Conservation (phyloP, 1,284 basidiomycete genomes). For the Ustilago sp. region DNA sequence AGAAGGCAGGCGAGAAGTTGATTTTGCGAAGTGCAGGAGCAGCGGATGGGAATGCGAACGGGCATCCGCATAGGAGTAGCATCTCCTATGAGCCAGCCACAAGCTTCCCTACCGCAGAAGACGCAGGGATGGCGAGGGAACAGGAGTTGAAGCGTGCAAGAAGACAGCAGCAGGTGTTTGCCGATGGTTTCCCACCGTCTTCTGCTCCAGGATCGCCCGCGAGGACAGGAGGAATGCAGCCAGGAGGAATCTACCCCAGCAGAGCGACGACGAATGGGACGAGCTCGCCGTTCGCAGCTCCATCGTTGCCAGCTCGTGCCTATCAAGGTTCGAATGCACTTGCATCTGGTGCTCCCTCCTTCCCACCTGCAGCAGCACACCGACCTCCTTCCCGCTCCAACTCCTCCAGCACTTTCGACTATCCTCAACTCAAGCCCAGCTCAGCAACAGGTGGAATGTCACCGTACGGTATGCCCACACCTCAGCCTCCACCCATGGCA, state of each 20-base stretch:
- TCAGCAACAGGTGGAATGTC: constrained; percentile 19
- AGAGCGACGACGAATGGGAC: constrained; percentile 29
- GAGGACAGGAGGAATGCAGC: constrained; percentile 34
- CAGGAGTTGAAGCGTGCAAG: constrained; percentile 48
- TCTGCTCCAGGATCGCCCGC: constrained; percentile 26
- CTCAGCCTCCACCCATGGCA: constrained; percentile 48
- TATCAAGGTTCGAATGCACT: constrained; percentile 43
- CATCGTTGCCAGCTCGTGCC: constrained; percentile 57
- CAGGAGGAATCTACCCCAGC: constrained; percentile 39
- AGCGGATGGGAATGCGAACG: neutral
- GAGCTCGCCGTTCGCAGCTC: constrained; percentile 29
- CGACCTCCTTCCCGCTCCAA: constrained; percentile 41
- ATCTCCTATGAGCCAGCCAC: constrained; percentile 49
- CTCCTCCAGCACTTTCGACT: constrained; percentile 53
- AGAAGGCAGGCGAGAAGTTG: constrained; percentile 75
- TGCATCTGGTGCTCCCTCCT: constrained; percentile 46
- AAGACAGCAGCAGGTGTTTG: constrained; percentile 46
- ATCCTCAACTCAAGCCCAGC: constrained; percentile 53
- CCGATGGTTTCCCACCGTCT: constrained; percentile 18
- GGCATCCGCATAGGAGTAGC: constrained; percentile 23
- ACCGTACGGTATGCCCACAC: constrained; percentile 39
- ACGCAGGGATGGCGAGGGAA: constrained; percentile 32
- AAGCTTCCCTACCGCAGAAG: constrained; percentile 37
- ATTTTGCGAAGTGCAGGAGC: constrained; percentile 60
- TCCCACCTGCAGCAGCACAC: constrained; percentile 47